A percentile compares a stretch with the other conserved stretches of the same genome.
Conservation (phyloP, 495 filamentous ascomycete species). For the Aspergillus diversus region DNA sequence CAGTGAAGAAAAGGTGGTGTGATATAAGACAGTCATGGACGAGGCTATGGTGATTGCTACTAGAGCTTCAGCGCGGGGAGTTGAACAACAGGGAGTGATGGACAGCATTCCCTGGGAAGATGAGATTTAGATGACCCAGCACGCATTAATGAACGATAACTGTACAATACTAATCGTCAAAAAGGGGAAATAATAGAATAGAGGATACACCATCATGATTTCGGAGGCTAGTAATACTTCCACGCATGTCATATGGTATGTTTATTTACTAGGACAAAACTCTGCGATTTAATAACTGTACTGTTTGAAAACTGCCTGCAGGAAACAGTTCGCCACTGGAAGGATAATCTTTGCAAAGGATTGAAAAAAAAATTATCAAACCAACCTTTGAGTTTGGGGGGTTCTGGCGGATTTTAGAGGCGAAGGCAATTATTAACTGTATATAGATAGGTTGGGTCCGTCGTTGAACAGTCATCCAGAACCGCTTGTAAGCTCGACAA, state of each 20-base stretch:
- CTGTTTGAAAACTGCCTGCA: too few species aligned
- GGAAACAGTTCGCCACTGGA: too few species aligned
- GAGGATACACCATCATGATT: neutral
- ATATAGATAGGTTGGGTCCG: too few species aligned
- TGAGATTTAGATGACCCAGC: slow-evolving; percentile 56
- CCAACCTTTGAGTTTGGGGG: too few species aligned
- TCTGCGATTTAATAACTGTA: too few species aligned
- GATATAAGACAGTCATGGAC: slow-evolving; percentile 55
- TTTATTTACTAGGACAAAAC: too few species aligned
- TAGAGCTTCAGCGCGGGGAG: slow-evolving; percentile 72
- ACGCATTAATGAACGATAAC: slow-evolving; percentile 2
- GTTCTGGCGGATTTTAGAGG: too few species aligned
- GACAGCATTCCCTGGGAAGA: slow-evolving; percentile 85
- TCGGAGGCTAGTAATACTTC: too few species aligned
- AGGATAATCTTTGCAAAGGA: too few species aligned
- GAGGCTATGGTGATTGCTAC: slow-evolving; percentile 70
- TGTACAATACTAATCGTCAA: slow-evolving; percentile 3
- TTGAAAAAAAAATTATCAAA: too few species aligned
- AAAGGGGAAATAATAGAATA: neutral
- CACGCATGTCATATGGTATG: too few species aligned
- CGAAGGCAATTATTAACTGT: too few species aligned
- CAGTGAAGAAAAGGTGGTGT: slow-evolving; percentile 45
- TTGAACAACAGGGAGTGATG: slow-evolving; percentile 79
- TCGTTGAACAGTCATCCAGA: neutral
- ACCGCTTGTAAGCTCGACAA: neutral